A percentile compares a stretch with the other conserved stretches of the same genome.
Evolutionary conservation across 1,284 basidiomycete species (phyloP).

Genomic region (Fomitiporia mediterranea): DNA sequence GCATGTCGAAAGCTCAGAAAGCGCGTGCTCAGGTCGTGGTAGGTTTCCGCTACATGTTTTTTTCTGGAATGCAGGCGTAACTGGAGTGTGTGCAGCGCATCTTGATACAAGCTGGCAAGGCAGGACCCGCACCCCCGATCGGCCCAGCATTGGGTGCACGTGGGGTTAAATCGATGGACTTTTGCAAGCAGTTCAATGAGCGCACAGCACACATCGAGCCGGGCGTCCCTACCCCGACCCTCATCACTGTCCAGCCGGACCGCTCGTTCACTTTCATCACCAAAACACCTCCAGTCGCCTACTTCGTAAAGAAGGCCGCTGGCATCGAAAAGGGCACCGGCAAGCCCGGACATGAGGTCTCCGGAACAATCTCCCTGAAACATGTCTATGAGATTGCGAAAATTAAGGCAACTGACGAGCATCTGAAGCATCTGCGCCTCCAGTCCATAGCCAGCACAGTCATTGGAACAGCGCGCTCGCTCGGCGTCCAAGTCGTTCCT

Average conservation of each 20-base stretch:
- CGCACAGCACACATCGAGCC: constrained; percentile 85
- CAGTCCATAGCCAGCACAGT: constrained; percentile 87
- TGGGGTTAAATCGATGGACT: constrained; percentile 99
- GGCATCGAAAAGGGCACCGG: constrained; percentile 88
- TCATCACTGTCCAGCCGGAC: constrained; percentile 92
- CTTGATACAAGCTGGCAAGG: constrained; percentile 90
- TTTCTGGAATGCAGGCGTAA: constrained; percentile 11
- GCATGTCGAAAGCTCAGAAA: constrained; percentile 57
- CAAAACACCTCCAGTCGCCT: constrained; percentile 88
- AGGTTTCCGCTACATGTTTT: constrained; percentile 28
- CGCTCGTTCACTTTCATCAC: constrained; percentile 91
- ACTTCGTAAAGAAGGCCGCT: constrained; percentile 90
- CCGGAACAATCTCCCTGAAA: constrained; percentile 88
- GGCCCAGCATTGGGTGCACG: constrained; percentile 97
- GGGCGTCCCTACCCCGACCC: constrained; percentile 85
- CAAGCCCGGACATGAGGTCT: constrained; percentile 69
- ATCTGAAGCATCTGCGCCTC: constrained; percentile 77
- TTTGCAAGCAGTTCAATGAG: constrained; percentile 97
- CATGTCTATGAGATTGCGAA: constrained; percentile 99
- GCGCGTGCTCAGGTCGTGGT: constrained; percentile 63
- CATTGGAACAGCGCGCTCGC: constrained; percentile 77
- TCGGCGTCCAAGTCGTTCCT: constrained; percentile 86
- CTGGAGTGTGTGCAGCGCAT: constrained; percentile 56
- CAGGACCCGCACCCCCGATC: constrained; percentile 92
- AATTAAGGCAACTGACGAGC: constrained; percentile 90